A percentile compares a stretch with the other conserved stretches of the same genome.
These are phyloP conservation scores for Dothidotthia symphoricarpi DNA, from an alignment of 2,329 filamentous ascomycete genomes.

Conservation along the genomic window DNA sequence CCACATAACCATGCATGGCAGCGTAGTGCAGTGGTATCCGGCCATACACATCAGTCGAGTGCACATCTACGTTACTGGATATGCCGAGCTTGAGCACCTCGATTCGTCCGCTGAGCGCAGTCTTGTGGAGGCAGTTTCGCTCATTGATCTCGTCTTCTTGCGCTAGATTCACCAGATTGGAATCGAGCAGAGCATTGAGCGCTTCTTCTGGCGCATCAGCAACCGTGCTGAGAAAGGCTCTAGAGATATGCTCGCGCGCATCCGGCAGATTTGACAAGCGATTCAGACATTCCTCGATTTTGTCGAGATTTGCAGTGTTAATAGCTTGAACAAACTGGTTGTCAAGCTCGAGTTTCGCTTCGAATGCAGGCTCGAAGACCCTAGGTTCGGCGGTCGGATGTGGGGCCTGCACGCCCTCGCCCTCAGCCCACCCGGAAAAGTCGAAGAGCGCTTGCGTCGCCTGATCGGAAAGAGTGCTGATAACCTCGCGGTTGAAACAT, in stretches of 20 bases:
- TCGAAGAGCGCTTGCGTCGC: conserved; percentile 95
- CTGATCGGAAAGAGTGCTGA: conserved; percentile 94
- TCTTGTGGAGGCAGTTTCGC: conserved; percentile 91
- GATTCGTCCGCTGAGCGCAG: conserved; percentile 86
- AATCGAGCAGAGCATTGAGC: conserved; percentile 73
- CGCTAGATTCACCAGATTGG: conserved; percentile 80
- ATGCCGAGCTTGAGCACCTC: conserved; percentile 76
- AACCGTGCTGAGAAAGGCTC: conserved; percentile 86
- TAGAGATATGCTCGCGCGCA: conserved; percentile 73
- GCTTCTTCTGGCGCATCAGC: conserved; percentile 78
- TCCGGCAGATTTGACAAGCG: conserved; percentile 64
- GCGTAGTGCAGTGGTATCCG: conserved; percentile 93
- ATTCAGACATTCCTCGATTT: conserved; percentile 75
- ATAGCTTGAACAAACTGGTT: conserved; percentile 85
- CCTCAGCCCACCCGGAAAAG: conserved; percentile 94
- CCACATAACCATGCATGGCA: conserved; percentile 86
- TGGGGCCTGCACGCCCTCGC: conserved; percentile 79
- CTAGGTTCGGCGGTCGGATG: conserved; percentile 31
- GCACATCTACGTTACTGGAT: conserved; percentile 71
- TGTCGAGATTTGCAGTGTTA: conserved; percentile 73
- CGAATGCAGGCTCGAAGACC: conserved; percentile 31
- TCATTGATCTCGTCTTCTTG: conserved; percentile 98
- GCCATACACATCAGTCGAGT: conserved; percentile 87
- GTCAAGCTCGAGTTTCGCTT: conserved; percentile 87
- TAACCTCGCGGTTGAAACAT: conserved; percentile 96